These are phyloP conservation scores for Hortaea werneckii DNA, from an alignment of 2,329 filamentous ascomycete genomes.

Conservation along the genomic window DNA sequence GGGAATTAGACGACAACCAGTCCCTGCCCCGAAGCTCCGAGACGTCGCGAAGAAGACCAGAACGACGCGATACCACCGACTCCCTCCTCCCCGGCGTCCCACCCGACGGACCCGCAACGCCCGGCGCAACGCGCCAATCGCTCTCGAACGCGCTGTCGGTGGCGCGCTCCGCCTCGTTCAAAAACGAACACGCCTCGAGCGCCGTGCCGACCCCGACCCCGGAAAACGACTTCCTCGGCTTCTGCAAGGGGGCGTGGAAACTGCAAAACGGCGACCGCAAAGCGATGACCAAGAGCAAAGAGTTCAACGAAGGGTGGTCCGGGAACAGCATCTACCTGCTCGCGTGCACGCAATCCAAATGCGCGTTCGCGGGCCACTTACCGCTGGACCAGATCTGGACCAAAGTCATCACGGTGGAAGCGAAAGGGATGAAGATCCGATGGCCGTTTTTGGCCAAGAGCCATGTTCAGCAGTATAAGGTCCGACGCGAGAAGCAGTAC, in stretches of 20 bases:
- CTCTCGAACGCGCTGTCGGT: background rate
- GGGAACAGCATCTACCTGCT: conserved; percentile 19
- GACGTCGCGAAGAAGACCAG: too few species aligned
- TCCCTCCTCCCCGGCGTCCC: conserved; percentile 1
- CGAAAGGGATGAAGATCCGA: conserved; percentile 32
- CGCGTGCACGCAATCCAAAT: conserved; percentile 33
- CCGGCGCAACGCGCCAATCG: background rate
- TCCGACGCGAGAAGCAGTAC: conserved; percentile 18
- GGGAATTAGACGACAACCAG: conserved; percentile 20
- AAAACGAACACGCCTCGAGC: conserved; percentile 5
- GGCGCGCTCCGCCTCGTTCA: background rate
- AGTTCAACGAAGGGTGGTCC: conserved; percentile 13
- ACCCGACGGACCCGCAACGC: conserved; percentile 2
- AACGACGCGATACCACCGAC: conserved; percentile 12
- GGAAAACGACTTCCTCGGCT: conserved; percentile 27
- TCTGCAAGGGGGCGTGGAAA: conserved; percentile 39
- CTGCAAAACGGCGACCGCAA: conserved; percentile 25
- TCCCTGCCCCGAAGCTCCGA: conserved; percentile 21
- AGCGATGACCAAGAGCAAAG: conserved; percentile 19
- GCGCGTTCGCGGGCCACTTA: conserved; percentile 32
- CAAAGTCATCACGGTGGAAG: conserved; percentile 13
- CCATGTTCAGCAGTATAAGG: conserved; percentile 29
- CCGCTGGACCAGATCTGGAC: conserved; percentile 20
- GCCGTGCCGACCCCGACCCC: conserved; percentile 18
- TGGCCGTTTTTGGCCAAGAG: conserved; percentile 40